Conservation (phyloP, 2,329 filamentous ascomycete genomes). For the Claviceps spartinae region DNA sequence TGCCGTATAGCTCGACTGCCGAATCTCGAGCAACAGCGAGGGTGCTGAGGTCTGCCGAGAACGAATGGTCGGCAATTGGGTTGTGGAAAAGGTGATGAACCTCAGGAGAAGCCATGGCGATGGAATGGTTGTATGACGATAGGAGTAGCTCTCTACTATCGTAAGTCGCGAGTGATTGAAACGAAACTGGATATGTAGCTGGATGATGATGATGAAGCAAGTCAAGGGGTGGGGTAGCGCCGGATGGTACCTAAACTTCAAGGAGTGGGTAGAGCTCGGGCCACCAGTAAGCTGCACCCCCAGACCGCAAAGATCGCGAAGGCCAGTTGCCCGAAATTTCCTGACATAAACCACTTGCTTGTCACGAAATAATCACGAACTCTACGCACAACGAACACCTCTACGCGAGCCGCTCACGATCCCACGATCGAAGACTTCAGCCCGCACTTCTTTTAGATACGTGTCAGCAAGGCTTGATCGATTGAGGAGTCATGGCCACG, state of each 20-base stretch:
- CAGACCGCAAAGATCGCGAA: slow-evolving; percentile 2
- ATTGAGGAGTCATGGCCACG: slow-evolving; percentile 19
- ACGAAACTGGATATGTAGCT: not conserved
- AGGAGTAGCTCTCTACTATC: slow-evolving; percentile 89
- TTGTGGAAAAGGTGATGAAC: slow-evolving; percentile 95
- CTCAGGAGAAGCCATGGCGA: slow-evolving; percentile 69
- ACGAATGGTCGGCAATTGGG: slow-evolving; percentile 94
- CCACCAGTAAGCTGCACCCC: not conserved
- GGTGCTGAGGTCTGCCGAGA: slow-evolving; percentile 79
- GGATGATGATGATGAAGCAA: not conserved
- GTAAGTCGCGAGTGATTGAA: slow-evolving; percentile 17
- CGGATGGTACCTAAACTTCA: not conserved
- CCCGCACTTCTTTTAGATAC: not conserved
- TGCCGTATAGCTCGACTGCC: slow-evolving; percentile 75
- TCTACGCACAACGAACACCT: not conserved
- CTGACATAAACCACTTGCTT: not conserved
- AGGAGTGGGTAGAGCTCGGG: not conserved
- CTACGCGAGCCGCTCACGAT: not conserved
- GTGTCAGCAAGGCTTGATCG: not conserved
- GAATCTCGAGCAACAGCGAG: slow-evolving; percentile 87
- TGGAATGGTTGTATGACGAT: slow-evolving; percentile 16
- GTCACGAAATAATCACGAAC: not conserved
- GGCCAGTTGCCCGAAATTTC: slow-evolving; percentile 1
- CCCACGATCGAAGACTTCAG: not conserved
- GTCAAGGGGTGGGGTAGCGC: slow-evolving; percentile 2